Base-by-base conservation (phyloP, 352 stramenopile species). In the Pythium volutum region DNA sequence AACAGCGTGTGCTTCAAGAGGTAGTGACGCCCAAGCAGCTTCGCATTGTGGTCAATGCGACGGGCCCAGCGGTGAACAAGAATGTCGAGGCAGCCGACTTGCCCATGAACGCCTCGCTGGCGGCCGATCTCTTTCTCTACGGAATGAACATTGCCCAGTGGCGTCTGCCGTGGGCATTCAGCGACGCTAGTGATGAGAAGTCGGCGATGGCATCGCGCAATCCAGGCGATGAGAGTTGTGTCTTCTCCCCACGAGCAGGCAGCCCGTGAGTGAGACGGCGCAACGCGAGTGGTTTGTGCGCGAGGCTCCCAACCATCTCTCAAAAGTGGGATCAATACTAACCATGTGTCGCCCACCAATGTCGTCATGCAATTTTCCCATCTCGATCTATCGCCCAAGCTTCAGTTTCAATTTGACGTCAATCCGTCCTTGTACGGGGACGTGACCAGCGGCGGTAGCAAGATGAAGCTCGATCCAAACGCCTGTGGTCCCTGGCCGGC, bases 91-190 rank as follows among this genome's bases (percentile, higher is more conserved):
- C 15, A 4, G 41, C 22, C 6, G 20, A 49, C 1, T 20, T 69
- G 23, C 62, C 62, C 9, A 69, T 69, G 62, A 64, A 69, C 50
- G 55, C 55, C 9, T 64, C 62, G 20, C 50, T 41, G 0, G 62
- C 62, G 3, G 48, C 54, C 15, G 55, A 69, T 33, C 33, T 69
- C 9, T 58, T 61, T 15, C 6, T 69, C 6, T 56, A 64, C 31
- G 20, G 5, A 0, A 34, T 63, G 46, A 3, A 14, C 5, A 12
- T 66, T 9, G 29, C 18, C 1, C 18, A 3, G n/a, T 18, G 4
- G 6, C 9, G 55, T 4, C 54, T 60, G 36, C 59, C 59, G 14
- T 66, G 59, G 49, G 49, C 31, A 4, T 2, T 11, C 18, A 10
- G 5, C n/a, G 31, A 15, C 8, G 27, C 22, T 11, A 49, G 26